Evolutionary conservation across 2,329 filamentous ascomycete genomes (phyloP).

Genomic region (Sarocladium kiliense): DNA sequence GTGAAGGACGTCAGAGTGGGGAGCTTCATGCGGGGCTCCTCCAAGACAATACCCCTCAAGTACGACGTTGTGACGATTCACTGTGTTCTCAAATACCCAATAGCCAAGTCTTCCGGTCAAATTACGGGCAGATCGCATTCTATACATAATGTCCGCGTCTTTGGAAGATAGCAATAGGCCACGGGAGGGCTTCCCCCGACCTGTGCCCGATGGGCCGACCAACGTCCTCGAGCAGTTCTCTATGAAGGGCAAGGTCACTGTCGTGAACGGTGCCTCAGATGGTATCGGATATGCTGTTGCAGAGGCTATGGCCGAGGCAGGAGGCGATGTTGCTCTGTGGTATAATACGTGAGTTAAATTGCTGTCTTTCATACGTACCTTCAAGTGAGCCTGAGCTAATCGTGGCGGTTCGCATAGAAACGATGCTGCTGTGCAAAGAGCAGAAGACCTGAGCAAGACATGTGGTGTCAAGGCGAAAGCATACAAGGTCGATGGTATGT

Average conservation of each 20-base stretch:
- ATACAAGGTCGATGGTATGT: constrained; percentile 37
- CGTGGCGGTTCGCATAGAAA: constrained; percentile 13
- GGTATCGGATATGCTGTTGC: constrained; percentile 39
- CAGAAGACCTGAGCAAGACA: constrained; percentile 24
- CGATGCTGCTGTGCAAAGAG: constrained; percentile 29
- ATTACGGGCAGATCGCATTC: no score
- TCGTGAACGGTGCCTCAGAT: constrained; percentile 40
- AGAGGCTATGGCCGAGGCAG: constrained; percentile 40
- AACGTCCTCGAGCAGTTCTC: constrained; percentile 41
- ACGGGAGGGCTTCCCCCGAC: constrained; percentile 1
- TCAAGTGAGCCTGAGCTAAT: neutral
- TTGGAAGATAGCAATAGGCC: neutral
- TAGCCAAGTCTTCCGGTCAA: no score
- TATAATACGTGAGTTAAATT: constrained; percentile 23
- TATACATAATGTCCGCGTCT: neutral
- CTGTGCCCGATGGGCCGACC: no score
- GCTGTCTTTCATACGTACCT: neutral
- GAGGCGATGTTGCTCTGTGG: constrained; percentile 31
- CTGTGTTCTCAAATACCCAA: no score
- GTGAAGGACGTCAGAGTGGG: constrained; percentile 13
- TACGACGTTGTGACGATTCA: neutral
- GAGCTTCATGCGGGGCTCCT: neutral
- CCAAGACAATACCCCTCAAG: neutral
- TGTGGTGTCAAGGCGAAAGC: constrained; percentile 32
- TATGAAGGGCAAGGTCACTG: constrained; percentile 34